These are phyloP conservation scores for Aspergillus wentii DNA, from an alignment of 495 filamentous ascomycete species.

Conservation along the genomic window DNA sequence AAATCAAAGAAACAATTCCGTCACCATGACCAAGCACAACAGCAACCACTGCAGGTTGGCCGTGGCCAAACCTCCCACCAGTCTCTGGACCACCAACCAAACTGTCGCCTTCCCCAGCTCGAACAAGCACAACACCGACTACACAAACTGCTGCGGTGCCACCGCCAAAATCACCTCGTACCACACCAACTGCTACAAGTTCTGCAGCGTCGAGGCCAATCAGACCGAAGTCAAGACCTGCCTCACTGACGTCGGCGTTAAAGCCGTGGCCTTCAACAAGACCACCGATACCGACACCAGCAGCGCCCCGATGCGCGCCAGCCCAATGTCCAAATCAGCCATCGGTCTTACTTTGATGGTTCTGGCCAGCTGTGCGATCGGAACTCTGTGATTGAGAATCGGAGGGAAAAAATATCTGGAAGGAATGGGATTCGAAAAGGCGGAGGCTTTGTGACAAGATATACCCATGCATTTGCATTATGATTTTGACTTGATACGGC, in stretches of 20 bases:
- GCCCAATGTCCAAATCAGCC: not conserved
- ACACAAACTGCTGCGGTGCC: slow-evolving; percentile 1
- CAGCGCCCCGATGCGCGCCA: not conserved
- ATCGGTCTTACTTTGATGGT: not conserved
- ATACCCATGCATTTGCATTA: no score
- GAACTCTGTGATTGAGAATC: not conserved
- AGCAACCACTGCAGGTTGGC: not conserved
- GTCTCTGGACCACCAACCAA: not conserved
- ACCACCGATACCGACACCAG: not conserved
- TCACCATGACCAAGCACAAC: not conserved
- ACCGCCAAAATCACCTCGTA: not conserved
- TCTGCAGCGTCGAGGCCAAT: not conserved
- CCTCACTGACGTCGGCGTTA: not conserved
- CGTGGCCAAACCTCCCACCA: not conserved
- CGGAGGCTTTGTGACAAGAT: no score
- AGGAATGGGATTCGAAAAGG: no score
- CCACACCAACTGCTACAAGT: not conserved
- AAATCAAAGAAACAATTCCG: not conserved
- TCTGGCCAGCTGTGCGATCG: not conserved
- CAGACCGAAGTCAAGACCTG: not conserved
- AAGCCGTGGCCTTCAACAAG: not conserved
- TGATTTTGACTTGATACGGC: no score
- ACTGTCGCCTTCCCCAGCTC: slow-evolving; percentile 1
- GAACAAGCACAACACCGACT: not conserved
- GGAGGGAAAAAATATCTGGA: no score